Conservation (phyloP, 805 yeast species). For the Candida sonorensis region DNA sequence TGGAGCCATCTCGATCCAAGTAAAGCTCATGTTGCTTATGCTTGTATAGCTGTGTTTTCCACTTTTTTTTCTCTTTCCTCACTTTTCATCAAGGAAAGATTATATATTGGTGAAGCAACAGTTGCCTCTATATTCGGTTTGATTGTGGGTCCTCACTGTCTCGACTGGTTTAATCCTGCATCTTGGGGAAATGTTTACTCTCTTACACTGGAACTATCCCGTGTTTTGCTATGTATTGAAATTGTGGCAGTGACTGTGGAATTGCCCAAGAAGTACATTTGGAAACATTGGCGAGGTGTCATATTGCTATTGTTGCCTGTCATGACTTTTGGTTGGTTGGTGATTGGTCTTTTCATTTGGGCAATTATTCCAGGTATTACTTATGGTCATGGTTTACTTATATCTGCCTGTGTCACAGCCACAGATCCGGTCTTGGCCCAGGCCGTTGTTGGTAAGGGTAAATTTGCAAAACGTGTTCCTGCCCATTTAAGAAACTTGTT, state of each 20-base stretch:
- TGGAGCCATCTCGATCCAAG: conserved; percentile 27
- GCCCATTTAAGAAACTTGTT: conserved; percentile 54
- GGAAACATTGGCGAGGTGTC: conserved; percentile 51
- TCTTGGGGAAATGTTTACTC: conserved; percentile 51
- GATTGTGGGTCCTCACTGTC: conserved; percentile 52
- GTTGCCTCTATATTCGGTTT: conserved; percentile 60
- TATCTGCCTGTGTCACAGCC: conserved; percentile 68
- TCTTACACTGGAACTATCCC: conserved; percentile 50
- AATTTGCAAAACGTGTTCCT: conserved; percentile 61
- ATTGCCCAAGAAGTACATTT: conserved; percentile 60
- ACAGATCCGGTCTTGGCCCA: conserved; percentile 74
- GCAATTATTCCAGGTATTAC: conserved; percentile 49
- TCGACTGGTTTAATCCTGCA: conserved; percentile 50
- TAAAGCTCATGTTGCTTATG: conserved; percentile 37
- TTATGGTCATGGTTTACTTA: conserved; percentile 50
- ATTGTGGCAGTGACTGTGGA: conserved; percentile 70
- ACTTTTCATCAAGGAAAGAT: conserved; percentile 48
- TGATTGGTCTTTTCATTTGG: conserved; percentile 59
- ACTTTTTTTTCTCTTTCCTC: conserved; percentile 53
- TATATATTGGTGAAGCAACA: conserved; percentile 61
- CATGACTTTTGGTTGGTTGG: conserved; percentile 66
- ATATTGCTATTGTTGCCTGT: conserved; percentile 56
- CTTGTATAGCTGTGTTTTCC: conserved; percentile 56
- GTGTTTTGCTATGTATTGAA: conserved; percentile 64
- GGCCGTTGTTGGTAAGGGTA: conserved; percentile 68